Evolutionary conservation across 495 filamentous ascomycete genomes (phyloP), one percentile per base, ranked within the genome.

Genomic region (Penicillium bovifimosum): DNA sequence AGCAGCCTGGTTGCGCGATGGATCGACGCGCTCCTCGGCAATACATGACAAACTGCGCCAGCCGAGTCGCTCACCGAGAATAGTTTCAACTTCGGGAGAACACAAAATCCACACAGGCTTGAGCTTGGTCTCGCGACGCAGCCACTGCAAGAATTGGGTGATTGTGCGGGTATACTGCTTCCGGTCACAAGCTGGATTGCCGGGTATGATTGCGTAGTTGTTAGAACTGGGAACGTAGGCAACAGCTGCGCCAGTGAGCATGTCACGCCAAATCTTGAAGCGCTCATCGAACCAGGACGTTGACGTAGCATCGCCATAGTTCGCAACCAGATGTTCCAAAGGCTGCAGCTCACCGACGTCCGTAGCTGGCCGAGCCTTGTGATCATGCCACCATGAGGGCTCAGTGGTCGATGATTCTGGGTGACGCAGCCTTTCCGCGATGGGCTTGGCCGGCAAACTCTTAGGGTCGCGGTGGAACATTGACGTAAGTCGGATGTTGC

Each of bases 241-340:
- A 35, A 91, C 76, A 0, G 89, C 89, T 6, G 89, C 89, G 39
- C 89, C 90, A 1, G 88, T 92, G 5, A 67, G 64, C 36, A 77
- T 71, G 57, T 93, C 86, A 5, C 89, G 86, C 86, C 86, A 95
- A 54, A 93, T 82, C 61, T 85, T 80, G 63, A 86, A 91, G 11
- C 87, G 82, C 6, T 87, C 84, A 64, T 95, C 90, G 16, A 87
- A 80, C 86, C 87, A 95, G 1, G 88, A 88, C 0, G 88, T 95
- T 54, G 91, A 90, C 11, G 88, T 87, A 13, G 89, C 87, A 64
- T 93, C 89, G 42, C 89, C 90, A 54, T 95, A 95, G 68, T 93
- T 95, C 53, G 86, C 87, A 61, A 93, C 84, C 41, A 93, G 80
- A 53, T 92, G 84, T 60, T 88, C 87, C 18, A 95, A 63, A 5